These are phyloP conservation scores for Fraxinus nigra DNA, from an alignment of 305 asterid genomes.

Conservation along the genomic window DNA sequence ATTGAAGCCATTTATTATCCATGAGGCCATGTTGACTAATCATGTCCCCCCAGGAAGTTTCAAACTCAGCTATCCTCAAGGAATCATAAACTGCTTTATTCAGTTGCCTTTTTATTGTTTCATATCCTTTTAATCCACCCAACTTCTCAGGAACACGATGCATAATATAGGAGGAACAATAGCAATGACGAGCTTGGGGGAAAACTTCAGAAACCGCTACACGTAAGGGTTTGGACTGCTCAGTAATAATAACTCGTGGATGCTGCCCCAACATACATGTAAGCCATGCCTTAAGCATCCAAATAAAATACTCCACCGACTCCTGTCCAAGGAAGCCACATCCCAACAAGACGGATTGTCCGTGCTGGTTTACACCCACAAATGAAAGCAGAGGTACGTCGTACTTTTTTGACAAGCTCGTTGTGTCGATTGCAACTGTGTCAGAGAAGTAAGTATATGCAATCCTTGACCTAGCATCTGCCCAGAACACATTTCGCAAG, in stretches of 20 bases:
- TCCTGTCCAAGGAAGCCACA: conserved; percentile 64
- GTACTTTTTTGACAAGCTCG: conserved; percentile 47
- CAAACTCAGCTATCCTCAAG: conserved; percentile 52
- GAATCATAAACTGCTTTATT: conserved; percentile 48
- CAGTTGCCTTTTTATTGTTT: conserved; percentile 46
- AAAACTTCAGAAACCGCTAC: conserved; percentile 53
- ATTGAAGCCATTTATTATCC: conserved; percentile 54
- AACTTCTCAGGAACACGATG: conserved; percentile 61
- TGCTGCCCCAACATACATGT: conserved; percentile 46
- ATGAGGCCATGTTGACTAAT: conserved; percentile 41
- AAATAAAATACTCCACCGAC: conserved; percentile 46
- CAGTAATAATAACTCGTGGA: conserved; percentile 49
- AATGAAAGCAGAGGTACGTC: conserved; percentile 60
- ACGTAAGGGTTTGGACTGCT: conserved; percentile 46
- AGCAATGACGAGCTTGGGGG: conserved; percentile 46
- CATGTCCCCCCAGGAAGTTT: conserved; percentile 45
- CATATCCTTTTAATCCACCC: conserved; percentile 55
- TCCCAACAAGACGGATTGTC: conserved; percentile 52
- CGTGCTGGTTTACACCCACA: conserved; percentile 64
- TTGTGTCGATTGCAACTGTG: conserved; percentile 49
- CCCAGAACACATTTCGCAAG: conserved; percentile 55
- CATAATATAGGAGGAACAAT: conserved; percentile 41
- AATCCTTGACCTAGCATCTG: conserved; percentile 55
- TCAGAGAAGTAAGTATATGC: conserved; percentile 50
- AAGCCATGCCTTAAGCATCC: conserved; percentile 60